Conservation (phyloP, 495 filamentous ascomycete species). For the Hypoxylon crocopeplum region DNA sequence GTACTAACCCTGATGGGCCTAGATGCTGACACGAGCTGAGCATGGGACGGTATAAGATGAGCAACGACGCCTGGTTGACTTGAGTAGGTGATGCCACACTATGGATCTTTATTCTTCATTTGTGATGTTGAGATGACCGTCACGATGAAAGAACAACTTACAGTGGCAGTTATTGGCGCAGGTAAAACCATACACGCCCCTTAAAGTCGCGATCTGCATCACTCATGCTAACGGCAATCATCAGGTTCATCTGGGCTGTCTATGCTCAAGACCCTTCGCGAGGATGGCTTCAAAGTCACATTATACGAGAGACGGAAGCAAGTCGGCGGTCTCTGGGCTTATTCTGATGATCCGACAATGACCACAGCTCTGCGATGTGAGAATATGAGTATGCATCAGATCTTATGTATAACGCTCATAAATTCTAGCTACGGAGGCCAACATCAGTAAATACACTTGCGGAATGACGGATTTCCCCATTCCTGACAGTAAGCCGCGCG, state of each 20-base stretch:
- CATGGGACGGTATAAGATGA: background rate
- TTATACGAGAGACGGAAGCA: conserved; percentile 43
- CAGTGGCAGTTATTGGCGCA: conserved; percentile 43
- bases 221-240: conserved; percentile 6
- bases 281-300: conserved; percentile 48
- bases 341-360: conserved; percentile 39
- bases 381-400: background rate
- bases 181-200: conserved; percentile 26
- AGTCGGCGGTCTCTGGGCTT: conserved; percentile 50
- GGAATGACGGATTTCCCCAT: conserved; percentile 47
- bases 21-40: background rate
- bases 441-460: conserved; percentile 46
- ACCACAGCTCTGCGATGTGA: conserved; percentile 41
- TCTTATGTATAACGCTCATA: conserved; percentile 11
- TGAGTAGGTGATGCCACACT: no score
- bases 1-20: no score
- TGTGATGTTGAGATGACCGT: background rate
- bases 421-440: conserved; percentile 35
- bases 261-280: conserved; percentile 46
- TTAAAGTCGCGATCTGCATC: background rate
- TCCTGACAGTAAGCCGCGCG: conserved; percentile 40
- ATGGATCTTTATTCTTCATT: background rate
- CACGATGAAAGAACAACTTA: conserved; percentile 22
- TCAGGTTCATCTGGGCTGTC: conserved; percentile 43
- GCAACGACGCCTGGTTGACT: background rate